Base-by-base conservation (phyloP, 257 asterid species). In the Fraxinus pennsylvanica region DNA sequence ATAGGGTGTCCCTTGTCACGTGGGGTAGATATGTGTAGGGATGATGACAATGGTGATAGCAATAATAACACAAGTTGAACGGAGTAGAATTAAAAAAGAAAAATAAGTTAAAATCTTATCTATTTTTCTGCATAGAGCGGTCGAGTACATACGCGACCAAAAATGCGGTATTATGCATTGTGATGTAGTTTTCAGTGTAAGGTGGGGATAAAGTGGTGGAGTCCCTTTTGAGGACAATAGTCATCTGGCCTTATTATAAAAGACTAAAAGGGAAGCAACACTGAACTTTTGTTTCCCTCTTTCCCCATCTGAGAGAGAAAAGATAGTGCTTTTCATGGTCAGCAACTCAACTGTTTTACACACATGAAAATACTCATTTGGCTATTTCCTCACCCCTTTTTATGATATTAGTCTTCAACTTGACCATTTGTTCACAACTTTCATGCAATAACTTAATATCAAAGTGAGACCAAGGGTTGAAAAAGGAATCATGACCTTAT, bases 301-400 rank as follows among this genome's bases (percentile, higher is more conserved):
- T 85, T 78, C 81, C 81, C 81, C 83, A 75, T 77, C 81, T 57
- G 78, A 54, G 47, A 59, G 78, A 67, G 78, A 68, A 68, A 86
- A 84, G 84, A 79, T 76, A 82, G 84, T 86, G 90, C 88, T 88
- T 85, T 89, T 82, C 90, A 78, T 86, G 88, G 92, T 88, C 90
- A 86, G 90, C 97, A 91, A 74, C 82, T 76, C 71, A 86, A 86
- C 87, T 85, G 82, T 88, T 82, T 43, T 81, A 80, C 82, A 73
- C 89, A 87, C 85, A 88, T 80, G 86, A 71, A 85, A 54, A 74
- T 78, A 39, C 82, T 76, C 76, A 84, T 79, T 83, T 81, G 84
- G 84, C 87, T 84, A 83, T 79, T 78, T 79, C 63, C 82, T 86
- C 84, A 71, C 92, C 89, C 90, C 90, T 94, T 94, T 94, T 83